Evolutionary conservation across 495 filamentous ascomycete species (phyloP), one percentile per base, ranked within the genome.

Genomic region (Haplographium delicatum): DNA sequence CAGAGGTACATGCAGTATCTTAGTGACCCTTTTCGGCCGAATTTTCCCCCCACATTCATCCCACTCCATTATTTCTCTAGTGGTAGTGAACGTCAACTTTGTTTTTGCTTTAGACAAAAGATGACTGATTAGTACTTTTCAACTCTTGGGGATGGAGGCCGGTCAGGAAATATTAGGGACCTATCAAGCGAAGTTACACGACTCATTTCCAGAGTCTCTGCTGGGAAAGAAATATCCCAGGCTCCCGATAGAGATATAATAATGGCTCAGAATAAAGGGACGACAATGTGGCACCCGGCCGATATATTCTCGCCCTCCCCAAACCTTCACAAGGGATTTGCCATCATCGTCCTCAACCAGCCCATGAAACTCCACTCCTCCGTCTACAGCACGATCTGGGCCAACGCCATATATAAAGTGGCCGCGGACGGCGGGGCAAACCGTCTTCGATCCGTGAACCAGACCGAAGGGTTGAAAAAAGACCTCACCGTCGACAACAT

Each of bases 381-480:
- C 2, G n/a, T 61, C n/a, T 61, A 61, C 24, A 22, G 20, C 13
- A 31, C 34, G 13, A 19, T 61, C 8, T 61, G 47, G 43, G 19
- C 11, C 5, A 57, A 58, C 39, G 82, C 83, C 40, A 64, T 63
- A 16, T 70, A 74, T 30, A 76, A 72, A 5, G 67, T 96, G 42
- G 93, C 86, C 56, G 93, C 89, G 22, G 93, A 98, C 71, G 93
- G 93, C 28, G 93, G 88, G 20, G 89, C 90, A 37, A 96, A 98
- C 66, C 73, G 75, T 38, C 47, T 44, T 45, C 44, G 40, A 38
- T 53, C n/a, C 23, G 22, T 49, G 7, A 25, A 39, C 22, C 1
- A 37, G 40, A 19, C 24, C 43, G 61, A 11, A 35, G 44, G n/a
- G 13, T 35, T 27, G 34, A 41, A 34, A 25, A 24, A 44, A 35